Percentiles rank a stretch among this genome's conserved stretches.
Evolutionary conservation across 306 rosid species (phyloP).

Genomic region (Cicer arietinum): DNA sequence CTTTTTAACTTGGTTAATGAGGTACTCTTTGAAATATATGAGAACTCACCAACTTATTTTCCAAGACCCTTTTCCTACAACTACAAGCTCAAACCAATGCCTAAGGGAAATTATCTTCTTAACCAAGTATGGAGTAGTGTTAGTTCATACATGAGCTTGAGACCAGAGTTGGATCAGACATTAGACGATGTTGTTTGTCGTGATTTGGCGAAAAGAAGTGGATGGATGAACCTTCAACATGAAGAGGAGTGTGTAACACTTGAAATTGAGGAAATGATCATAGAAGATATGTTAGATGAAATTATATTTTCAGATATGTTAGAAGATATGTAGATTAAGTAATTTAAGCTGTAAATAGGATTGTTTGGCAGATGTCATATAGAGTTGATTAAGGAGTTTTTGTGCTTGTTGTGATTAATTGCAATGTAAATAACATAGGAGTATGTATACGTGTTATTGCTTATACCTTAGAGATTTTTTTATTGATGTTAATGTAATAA

Average conservation of each 20-base stretch:
- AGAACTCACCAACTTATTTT: constrained; percentile 64
- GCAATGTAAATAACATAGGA: constrained; percentile 38
- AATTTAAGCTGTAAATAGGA: constrained; percentile 13
- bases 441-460: background rate
- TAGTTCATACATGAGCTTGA: constrained; percentile 55
- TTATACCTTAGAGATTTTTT: background rate
- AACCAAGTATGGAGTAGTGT: constrained; percentile 61
- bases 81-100: constrained; percentile 54
- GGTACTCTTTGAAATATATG: constrained; percentile 58
- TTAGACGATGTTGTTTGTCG: constrained; percentile 75
- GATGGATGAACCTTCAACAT: constrained; percentile 82
- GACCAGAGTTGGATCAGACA: constrained; percentile 79
- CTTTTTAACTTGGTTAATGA: constrained; percentile 73
- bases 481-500: constrained; percentile 16
- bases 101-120: constrained; percentile 61
- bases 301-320: constrained; percentile 47
- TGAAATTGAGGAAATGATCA: constrained; percentile 76
- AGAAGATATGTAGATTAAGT: constrained; percentile 15
- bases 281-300: constrained; percentile 81
- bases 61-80: constrained; percentile 63
- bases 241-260: constrained; percentile 72
- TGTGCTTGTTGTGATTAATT: constrained; percentile 28
- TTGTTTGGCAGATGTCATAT: constrained; percentile 23
- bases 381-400: constrained; percentile 41
- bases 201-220: constrained; percentile 60